phyloP scores from a whole-genome alignment of 352 stramenopile species.

The Phytophthora pisi region DNA sequence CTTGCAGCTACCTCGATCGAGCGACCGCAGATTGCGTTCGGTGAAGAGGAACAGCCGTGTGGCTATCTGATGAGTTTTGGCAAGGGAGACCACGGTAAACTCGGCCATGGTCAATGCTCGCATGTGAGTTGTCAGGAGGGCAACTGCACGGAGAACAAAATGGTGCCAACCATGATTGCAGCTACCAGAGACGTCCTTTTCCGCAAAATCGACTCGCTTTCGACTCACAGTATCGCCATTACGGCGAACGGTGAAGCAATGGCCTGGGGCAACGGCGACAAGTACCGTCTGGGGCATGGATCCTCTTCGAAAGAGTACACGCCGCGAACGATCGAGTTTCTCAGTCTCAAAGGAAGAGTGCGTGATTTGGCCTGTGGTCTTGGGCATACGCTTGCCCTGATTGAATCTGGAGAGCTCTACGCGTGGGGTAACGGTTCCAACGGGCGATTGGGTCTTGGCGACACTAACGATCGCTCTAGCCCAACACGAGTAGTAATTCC shows the following conservation, averaged over 20 bases:
- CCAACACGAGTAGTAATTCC: constrained; percentile 44
- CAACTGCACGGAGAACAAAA: constrained; percentile 88
- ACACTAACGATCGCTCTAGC: constrained; percentile 72
- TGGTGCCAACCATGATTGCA: constrained; percentile 60
- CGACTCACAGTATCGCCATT: constrained; percentile 81
- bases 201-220: constrained; percentile 81
- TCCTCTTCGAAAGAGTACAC: constrained; percentile 76
- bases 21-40: constrained; percentile 16
- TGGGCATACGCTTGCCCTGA: constrained; percentile 68
- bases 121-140: constrained; percentile 68
- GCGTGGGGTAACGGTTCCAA: constrained; percentile 89
- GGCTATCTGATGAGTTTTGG: constrained; percentile 86
- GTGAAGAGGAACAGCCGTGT: constrained; percentile 32
- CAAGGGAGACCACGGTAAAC: constrained; percentile 85
- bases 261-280: constrained; percentile 86
- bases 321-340: constrained; percentile 62
- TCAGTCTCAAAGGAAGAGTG: constrained; percentile 65
- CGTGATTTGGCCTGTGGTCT: constrained; percentile 66
- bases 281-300: constrained; percentile 80
- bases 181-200: constrained; percentile 59
- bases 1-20: constrained; percentile 44
- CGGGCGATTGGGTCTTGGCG: constrained; percentile 76
- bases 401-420: constrained; percentile 71
- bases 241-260: constrained; percentile 68
- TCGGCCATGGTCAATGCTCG: constrained; percentile 76